phyloP scores from a whole-genome alignment of 1,284 basidiomycete genomes.

The Cerioporus squamosus region DNA sequence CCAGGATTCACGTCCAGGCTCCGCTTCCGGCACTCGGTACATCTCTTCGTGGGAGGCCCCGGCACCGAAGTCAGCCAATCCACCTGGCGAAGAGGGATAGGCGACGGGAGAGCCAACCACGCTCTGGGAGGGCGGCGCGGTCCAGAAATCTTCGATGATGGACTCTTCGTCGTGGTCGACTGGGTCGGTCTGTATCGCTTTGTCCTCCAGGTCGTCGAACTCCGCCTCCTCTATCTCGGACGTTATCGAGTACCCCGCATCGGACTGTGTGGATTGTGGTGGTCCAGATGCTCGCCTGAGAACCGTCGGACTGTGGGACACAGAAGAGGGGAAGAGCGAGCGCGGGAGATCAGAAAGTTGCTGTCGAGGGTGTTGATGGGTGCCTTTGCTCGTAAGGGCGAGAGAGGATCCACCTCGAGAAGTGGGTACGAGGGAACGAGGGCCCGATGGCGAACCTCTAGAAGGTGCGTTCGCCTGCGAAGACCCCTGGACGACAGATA shows the following conservation, averaged over 20 bases:
- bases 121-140: slow-evolving; percentile 1
- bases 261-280: slow-evolving; percentile 9
- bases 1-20: slow-evolving; percentile 7
- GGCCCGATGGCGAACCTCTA: not conserved
- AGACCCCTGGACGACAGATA: slow-evolving; percentile 9
- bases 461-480: slow-evolving; percentile 10
- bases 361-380: not conserved
- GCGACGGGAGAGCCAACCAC: slow-evolving; percentile 6
- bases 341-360: slow-evolving; percentile 14
- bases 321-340: slow-evolving; percentile 11
- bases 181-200: slow-evolving; percentile 16
- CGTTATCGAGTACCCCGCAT: slow-evolving; percentile 19
- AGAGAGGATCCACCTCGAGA: slow-evolving; percentile 5
- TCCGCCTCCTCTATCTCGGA: slow-evolving; percentile 15
- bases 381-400: not conserved
- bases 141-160: slow-evolving; percentile 11
- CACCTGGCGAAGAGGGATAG: not conserved
- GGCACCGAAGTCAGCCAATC: slow-evolving; percentile 7
- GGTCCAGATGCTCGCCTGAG: slow-evolving; percentile 1
- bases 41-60: not conserved
- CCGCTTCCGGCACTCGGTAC: slow-evolving; percentile 1
- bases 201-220: slow-evolving; percentile 19
- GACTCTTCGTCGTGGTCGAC: slow-evolving; percentile 18
- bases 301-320: slow-evolving; percentile 11
- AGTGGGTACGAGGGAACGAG: slow-evolving; percentile 3